A percentile compares a stretch with the other conserved stretches of the same genome.
Conservation (phyloP, 23 red algal genomes). For the Cyanidiococcus yangmingshanensis region DNA sequence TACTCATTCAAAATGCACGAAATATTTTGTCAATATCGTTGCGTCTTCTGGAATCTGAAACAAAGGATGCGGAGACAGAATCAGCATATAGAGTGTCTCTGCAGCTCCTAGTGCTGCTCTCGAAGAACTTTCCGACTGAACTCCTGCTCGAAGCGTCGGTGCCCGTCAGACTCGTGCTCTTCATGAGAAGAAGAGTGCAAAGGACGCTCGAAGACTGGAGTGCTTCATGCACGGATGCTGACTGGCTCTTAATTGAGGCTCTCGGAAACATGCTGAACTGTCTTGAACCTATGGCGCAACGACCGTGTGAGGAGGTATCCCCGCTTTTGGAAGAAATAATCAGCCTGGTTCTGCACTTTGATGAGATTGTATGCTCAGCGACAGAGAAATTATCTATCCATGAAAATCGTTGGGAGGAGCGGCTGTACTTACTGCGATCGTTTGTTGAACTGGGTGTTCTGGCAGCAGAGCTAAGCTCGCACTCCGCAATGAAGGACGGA, state of each 20-base stretch:
- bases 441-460: neutral
- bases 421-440: neutral
- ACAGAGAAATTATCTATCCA: too few relatives aligned
- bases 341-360: neutral
- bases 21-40: neutral
- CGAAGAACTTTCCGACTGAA: neutral
- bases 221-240: neutral
- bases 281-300: neutral
- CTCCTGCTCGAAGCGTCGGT: neutral
- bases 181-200: neutral
- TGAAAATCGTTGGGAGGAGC: neutral
- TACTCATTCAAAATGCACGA: neutral
- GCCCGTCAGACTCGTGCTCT: neutral
- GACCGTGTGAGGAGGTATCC: neutral
- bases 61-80: neutral
- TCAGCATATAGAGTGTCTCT: neutral
- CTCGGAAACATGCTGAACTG: neutral
- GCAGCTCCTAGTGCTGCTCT: neutral
- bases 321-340: neutral
- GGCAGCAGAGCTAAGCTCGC: neutral
- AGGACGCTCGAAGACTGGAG: neutral
- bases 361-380: too few relatives aligned
- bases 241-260: neutral
- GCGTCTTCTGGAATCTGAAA: neutral
- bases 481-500: too few relatives aligned